These are phyloP conservation scores for Cystobasidium pallidum DNA, from an alignment of 1,284 basidiomycete species.

Conservation along the genomic window DNA sequence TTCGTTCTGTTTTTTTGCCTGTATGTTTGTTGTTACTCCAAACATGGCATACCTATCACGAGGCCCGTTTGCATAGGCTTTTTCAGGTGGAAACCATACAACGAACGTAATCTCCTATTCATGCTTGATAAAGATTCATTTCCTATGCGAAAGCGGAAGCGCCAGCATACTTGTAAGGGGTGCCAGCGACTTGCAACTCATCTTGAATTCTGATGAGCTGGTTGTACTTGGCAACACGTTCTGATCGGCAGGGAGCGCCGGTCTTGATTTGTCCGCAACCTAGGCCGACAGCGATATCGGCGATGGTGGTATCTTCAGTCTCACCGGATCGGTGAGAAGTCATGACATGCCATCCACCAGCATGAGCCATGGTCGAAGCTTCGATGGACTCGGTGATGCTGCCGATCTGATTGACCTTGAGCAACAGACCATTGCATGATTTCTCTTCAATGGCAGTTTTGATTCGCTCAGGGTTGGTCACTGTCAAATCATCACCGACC, in stretches of 20 bases:
- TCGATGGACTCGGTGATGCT: slow-evolving; percentile 97
- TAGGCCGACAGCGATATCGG: slow-evolving; percentile 93
- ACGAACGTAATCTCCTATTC: no score
- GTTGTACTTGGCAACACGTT: slow-evolving; percentile 56
- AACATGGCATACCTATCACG: no score
- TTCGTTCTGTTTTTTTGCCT: neutral
- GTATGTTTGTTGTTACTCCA: no score
- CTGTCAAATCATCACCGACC: slow-evolving; percentile 97
- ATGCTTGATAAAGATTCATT: no score
- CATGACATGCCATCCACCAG: slow-evolving; percentile 68
- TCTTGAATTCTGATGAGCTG: slow-evolving; percentile 53
- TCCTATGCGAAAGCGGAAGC: slow-evolving; percentile 66
- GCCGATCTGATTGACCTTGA: slow-evolving; percentile 99
- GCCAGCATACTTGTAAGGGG: slow-evolving; percentile 39
- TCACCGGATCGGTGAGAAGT: slow-evolving; percentile 98
- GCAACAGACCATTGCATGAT: slow-evolving; percentile 96
- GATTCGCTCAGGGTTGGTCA: slow-evolving; percentile 97
- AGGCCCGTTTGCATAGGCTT: no score
- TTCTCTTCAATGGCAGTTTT: slow-evolving; percentile 99
- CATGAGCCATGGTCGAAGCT: slow-evolving; percentile 64
- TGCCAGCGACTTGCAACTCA: slow-evolving; percentile 50
- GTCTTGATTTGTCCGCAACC: slow-evolving; percentile 96
- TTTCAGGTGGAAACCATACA: no score
- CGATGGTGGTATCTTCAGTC: slow-evolving; percentile 76
- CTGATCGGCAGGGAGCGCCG: slow-evolving; percentile 75